Percentiles rank a stretch among this genome's conserved stretches.
Evolutionary conservation across 1,139 yeast genomes (phyloP).

Genomic region (Lodderomyces elongisporus): DNA sequence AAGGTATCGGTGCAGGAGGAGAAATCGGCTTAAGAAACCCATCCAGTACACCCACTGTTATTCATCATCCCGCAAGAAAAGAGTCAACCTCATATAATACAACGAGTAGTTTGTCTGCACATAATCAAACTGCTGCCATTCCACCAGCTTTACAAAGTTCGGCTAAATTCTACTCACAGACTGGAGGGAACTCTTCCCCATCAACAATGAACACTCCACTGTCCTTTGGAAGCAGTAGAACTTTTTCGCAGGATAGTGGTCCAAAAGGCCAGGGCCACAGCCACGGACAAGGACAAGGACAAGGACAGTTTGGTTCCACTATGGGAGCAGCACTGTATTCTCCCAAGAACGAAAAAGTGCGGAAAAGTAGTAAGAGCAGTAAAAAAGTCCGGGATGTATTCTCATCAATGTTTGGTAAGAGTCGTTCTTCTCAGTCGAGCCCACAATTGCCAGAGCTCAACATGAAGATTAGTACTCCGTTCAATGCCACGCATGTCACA

Average conservation of each 20-base stretch:
- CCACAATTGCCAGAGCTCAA: constrained; percentile 27
- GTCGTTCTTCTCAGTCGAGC: constrained; percentile 14
- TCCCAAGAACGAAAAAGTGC: too few species aligned
- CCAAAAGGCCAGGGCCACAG: too few species aligned
- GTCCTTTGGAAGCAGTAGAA: too few species aligned
- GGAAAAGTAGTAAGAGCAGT: constrained; percentile 31
- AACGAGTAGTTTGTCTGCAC: constrained; percentile 14
- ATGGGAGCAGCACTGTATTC: too few species aligned
- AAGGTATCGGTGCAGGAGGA: too few species aligned
- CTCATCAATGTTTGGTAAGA: constrained; percentile 37
- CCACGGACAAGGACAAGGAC: too few species aligned
- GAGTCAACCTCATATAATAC: constrained; percentile 14
- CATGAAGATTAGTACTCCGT: constrained; percentile 80
- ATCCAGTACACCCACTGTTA: constrained; percentile 15
- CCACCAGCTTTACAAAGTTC: constrained; percentile 27
- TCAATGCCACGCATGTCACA: constrained; percentile 83
- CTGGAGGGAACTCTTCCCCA: constrained; percentile 1
- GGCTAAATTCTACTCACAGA: too few species aligned
- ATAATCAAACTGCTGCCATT: constrained; percentile 31
- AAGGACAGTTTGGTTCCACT: too few species aligned
- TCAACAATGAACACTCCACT: constrained; percentile 3
- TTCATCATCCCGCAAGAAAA: constrained; percentile 16
- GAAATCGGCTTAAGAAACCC: too few species aligned
- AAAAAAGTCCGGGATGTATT: constrained; percentile 39
- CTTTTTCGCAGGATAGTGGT: too few species aligned